Base-by-base conservation (phyloP, 192 early-diverging fungal genomes). In the Coemansia brasiliensis region DNA sequence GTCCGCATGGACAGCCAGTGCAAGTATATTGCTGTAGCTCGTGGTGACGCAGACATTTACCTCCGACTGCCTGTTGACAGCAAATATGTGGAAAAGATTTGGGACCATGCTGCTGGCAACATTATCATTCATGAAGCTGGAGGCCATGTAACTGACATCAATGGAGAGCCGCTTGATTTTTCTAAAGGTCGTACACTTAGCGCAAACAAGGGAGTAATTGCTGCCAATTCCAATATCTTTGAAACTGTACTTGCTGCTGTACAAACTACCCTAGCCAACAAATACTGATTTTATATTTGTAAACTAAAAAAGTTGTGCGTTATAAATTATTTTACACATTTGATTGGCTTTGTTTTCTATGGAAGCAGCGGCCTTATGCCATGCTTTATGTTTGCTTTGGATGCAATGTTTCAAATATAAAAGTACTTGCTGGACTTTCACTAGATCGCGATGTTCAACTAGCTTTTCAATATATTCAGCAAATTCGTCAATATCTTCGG, bases 1-100 rank as follows among this genome's bases (percentile, higher is more conserved):
- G 81, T 96, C 9, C 86, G 97, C 21, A 97, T 99, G 92, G 97
- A 99, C 74, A 90, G 88, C 59, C 95, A 98, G 81, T 94, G 92
- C 83, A 99, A 99, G 72, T 99, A 99, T 65, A 91, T 85, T 42
- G 84, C 91, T 5, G 74, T 99, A 10, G 83, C 94, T 2, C 81
- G 95, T 53, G 97, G 95, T 25, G 91, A 98, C 77, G 95, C 94
- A 2, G 88, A 91, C 42, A 93, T 98, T 22, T 96, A 97, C 60
- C 74, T 99, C 39, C 79, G 97, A 21, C 51, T 98, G 17, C 94
- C 94, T 5, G 83, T 84, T 42, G 83, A 83, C 40, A 83, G 72
- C 2, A 82, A 83, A 17, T 99, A 99, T 67, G 84, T 88, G 40
- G 97, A 99, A 59, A 99, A 98, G 82, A 99, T 98, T 68, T 99